Base-by-base conservation (phyloP, 2,329 filamentous ascomycete genomes). In the Tolypocladium album region DNA sequence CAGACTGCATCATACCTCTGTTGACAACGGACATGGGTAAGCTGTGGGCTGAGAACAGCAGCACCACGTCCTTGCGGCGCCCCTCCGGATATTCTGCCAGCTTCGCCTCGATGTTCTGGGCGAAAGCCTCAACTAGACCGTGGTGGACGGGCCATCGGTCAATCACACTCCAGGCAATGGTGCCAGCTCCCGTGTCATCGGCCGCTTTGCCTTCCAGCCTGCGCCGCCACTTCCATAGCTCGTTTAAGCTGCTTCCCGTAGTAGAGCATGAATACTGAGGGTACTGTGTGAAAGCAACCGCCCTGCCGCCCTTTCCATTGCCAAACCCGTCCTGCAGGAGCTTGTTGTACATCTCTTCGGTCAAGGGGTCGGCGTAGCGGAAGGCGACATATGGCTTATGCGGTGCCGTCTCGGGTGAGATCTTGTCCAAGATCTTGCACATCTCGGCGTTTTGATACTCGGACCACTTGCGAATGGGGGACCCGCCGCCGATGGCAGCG, bases 321-420 rank as follows among this genome's bases (percentile, higher is more conserved):
- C 92, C 93, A 70, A 97, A 96, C 0, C 94, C 94, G 71, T 99
- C 94, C 9, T 85, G 86, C 31, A 99, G 77, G 64, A 99, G 75
- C 68, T 85, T 83, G 59, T 84, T 81, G 72, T 99, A 97, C 85
- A 92, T 96, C 67, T 96, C 86, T 76, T 97, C 94, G 2, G 94
- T 99, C 70, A 99, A 75, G 1, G 94, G 94, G 63, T 92, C 82
- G 17, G 95, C 93, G 70, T 99, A 99, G 63, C 94, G 89, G 74
- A 99, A 99, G 17, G 94, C 93, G 55, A 97, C 92, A 70, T 99
- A 99, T 11, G 94, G 94, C 73, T 94, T 97, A 73, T 99, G 94
- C 7, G 94, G 94, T 4, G 94, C 94, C 1, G 92, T 96, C 71
- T 96, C 89, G 7, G 94, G 94, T 1, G 89, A 95, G 62, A 91